Conservation (phyloP, 1,284 basidiomycete genomes). For the Trametes hirsuta region DNA sequence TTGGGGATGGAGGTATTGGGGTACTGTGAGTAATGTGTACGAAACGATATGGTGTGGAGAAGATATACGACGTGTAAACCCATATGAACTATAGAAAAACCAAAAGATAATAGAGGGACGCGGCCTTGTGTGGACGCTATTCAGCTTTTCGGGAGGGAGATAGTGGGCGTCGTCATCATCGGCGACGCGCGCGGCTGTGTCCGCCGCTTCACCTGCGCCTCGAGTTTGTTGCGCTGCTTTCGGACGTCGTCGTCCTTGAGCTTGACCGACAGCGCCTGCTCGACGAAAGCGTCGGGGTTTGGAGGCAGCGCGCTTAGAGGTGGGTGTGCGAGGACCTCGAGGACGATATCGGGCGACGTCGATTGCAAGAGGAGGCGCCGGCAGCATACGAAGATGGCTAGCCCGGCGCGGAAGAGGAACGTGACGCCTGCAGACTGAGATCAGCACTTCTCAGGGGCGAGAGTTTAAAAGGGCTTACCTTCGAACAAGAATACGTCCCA, state of each 20-base stretch:
- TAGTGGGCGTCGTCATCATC: constrained; percentile 19
- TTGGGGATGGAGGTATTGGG: background rate
- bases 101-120: background rate
- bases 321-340: constrained; percentile 56
- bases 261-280: constrained; percentile 65
- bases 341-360: constrained; percentile 49
- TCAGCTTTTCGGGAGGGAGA: constrained; percentile 28
- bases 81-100: background rate
- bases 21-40: background rate
- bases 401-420: constrained; percentile 79
- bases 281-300: constrained; percentile 64
- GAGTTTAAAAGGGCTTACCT: constrained; percentile 47
- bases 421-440: constrained; percentile 59
- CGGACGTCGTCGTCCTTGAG: constrained; percentile 83
- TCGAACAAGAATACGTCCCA: constrained; percentile 91
- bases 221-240: constrained; percentile 76
- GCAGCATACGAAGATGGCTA: constrained; percentile 73
- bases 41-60: background rate
- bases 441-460: background rate
- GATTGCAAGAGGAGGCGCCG: constrained; percentile 62
- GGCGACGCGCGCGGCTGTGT: constrained; percentile 42
- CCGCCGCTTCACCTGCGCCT: constrained; percentile 64
- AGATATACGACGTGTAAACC: background rate
- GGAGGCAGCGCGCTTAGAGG: constrained; percentile 57
- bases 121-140: background rate